A percentile compares a stretch with the other conserved stretches of the same genome.
Evolutionary conservation across 495 filamentous ascomycete species (phyloP).

Genomic region (Jackrogersella minutella): DNA sequence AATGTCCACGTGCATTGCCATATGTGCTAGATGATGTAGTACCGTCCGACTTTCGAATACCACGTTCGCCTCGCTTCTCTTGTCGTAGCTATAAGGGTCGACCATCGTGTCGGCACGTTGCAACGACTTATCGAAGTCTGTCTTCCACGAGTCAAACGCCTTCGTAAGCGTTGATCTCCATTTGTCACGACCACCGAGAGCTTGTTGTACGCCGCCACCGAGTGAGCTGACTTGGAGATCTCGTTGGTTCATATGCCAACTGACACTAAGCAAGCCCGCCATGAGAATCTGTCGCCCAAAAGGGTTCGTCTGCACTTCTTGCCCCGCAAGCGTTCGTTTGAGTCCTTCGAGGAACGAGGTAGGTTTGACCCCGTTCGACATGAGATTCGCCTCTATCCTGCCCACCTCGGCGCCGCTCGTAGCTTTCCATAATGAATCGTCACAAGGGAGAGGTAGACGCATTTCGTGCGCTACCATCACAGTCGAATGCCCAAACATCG

Average conservation of each 20-base stretch:
- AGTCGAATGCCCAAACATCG: conserved; percentile 97
- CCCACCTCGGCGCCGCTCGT: conserved; percentile 88
- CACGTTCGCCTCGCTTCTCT: conserved; percentile 70
- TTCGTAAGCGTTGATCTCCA: conserved; percentile 89
- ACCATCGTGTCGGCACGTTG: conserved; percentile 52
- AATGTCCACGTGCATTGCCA: conserved; percentile 98
- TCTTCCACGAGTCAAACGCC: conserved; percentile 95
- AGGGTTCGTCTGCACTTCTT: conserved; percentile 88
- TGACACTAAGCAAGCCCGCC: conserved; percentile 91
- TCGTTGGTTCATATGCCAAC: conserved; percentile 97
- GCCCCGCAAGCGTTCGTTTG: conserved; percentile 86
- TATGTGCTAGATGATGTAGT: conserved; percentile 92
- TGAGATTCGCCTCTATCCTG: conserved; percentile 81
- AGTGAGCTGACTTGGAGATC: conserved; percentile 94
- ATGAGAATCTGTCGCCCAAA: conserved; percentile 97
- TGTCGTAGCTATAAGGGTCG: conserved; percentile 58
- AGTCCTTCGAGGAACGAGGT: conserved; percentile 91
- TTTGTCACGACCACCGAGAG: conserved; percentile 88
- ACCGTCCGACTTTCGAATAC: conserved; percentile 88
- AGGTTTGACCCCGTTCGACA: conserved; percentile 84
- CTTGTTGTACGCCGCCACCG: conserved; percentile 72
- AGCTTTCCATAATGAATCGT: conserved; percentile 93
- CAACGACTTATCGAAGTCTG: conserved; percentile 89
- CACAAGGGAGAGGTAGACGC: conserved; percentile 89
- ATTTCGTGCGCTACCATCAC: conserved; percentile 98